Evolutionary conservation across 31 red algal species (phyloP), one percentile per base, ranked within the genome.

Genomic region (Porphyra umbilicalis): DNA sequence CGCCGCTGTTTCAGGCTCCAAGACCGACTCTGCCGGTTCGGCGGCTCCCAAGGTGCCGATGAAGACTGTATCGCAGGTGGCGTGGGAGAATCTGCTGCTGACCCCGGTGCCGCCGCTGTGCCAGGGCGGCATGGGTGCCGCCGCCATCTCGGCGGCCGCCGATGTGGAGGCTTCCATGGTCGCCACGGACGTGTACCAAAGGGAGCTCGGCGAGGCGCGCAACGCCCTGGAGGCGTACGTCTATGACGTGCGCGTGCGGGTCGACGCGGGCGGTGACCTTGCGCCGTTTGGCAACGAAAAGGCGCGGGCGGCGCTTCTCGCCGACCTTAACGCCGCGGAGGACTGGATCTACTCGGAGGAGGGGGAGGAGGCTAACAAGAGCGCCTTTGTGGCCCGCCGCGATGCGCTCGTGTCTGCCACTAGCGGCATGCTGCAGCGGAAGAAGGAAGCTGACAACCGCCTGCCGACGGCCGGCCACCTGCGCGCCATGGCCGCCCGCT

Each of bases 281-380:
- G 89, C 89, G 34, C 86, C 89, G 15, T 98, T 92, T 86, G 90
- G 84, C 32, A 68, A 82, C 34, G 80, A 33, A 6, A 79, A 82
- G 20, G 32, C 84, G 9, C 90, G 92, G 32, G 75, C 44, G 29
- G 77, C 80, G 34, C 77, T 98, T 34, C 87, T 88, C 81, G 79
- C 39, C 16, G 90, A 90, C 33, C 81, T 95, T 18, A 93, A 94
- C 33, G 83, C 32, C n/a, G 78, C 93, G 10, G 96, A 98, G 85
- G 87, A 95, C 18, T 98, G 96, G 96, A 95, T 98, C 38, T 98
- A 98, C 79, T 95, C 92, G 29, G 92, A 92, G 33, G 96, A 98
- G 46, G 96, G 74, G 44, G 89, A 92, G 39, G 79, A 39, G 10
- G 90, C 94, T 8, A 88, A 85, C 35, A 97, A 97, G 87, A 93